phyloP scores from a whole-genome alignment of 495 filamentous ascomycete species.

The Penicillium coffeae region DNA sequence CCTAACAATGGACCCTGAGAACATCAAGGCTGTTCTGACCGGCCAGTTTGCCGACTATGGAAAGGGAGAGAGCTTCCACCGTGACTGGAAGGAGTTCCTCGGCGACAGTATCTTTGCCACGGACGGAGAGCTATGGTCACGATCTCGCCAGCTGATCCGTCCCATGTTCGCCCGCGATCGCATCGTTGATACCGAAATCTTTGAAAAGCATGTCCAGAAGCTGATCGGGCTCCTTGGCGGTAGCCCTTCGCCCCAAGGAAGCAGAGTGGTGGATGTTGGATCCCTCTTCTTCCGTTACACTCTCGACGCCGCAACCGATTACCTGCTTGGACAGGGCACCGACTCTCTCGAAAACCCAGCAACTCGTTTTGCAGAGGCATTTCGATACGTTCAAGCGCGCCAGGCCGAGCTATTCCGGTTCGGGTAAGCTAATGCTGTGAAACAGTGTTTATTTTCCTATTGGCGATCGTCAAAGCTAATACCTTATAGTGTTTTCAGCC shows the following conservation, averaged over 20 bases:
- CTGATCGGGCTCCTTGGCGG: constrained; percentile 60
- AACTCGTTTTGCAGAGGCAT: constrained; percentile 64
- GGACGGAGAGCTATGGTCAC: constrained; percentile 71
- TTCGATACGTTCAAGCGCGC: constrained; percentile 66
- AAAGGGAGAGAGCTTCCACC: constrained; percentile 66
- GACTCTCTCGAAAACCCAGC: constrained; percentile 60
- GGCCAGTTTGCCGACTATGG: constrained; percentile 67
- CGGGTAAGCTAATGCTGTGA: constrained; percentile 32
- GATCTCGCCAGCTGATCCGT: constrained; percentile 68
- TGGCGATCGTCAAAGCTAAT: not conserved
- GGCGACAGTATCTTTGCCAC: constrained; percentile 79
- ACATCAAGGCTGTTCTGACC: constrained; percentile 76
- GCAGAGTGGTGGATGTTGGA: constrained; percentile 59
- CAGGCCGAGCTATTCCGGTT: constrained; percentile 58
- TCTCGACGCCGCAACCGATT: constrained; percentile 79
- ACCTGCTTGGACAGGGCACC: constrained; percentile 74
- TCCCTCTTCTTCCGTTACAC: constrained; percentile 77
- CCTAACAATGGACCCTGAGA: constrained; percentile 62
- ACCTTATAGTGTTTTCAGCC: constrained; percentile 46
- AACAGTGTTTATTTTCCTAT: not conserved
- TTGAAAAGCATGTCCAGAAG: constrained; percentile 70
- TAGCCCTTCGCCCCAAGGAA: constrained; percentile 32
- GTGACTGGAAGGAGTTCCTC: constrained; percentile 67
- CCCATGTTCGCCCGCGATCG: constrained; percentile 83
- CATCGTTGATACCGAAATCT: constrained; percentile 73